Evolutionary conservation across 768 basidiomycete species (phyloP).

Genomic region (Lactarius psammicola): DNA sequence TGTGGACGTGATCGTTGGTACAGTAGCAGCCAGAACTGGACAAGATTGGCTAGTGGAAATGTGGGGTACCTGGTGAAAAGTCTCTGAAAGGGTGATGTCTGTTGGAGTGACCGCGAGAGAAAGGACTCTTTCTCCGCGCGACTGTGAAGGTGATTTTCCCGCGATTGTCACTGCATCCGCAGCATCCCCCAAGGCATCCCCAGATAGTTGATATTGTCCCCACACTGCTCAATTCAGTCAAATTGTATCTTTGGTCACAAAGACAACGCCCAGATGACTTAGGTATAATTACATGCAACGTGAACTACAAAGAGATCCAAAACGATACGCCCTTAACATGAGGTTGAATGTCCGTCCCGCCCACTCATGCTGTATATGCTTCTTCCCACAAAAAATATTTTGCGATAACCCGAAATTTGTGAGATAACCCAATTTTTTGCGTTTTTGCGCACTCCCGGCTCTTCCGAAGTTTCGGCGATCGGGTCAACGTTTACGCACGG

Average conservation of each 20-base stretch:
- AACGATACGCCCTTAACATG: not conserved
- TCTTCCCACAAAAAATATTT: too few species aligned
- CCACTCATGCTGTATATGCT: too few species aligned
- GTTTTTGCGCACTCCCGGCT: too few species aligned
- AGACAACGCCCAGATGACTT: not conserved
- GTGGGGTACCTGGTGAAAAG: not conserved
- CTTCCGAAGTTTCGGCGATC: not conserved
- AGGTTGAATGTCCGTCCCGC: too few species aligned
- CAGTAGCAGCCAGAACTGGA: not conserved
- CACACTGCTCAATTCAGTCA: not conserved
- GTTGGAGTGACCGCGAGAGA: not conserved
- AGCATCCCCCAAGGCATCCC: not conserved
- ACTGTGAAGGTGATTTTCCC: not conserved
- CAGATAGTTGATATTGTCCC: not conserved
- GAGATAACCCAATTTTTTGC: too few species aligned
- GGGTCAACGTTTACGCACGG: constrained; percentile 38
- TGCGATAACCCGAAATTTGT: not conserved
- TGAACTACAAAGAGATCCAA: not conserved
- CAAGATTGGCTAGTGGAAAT: not conserved
- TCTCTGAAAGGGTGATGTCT: not conserved
- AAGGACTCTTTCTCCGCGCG: not conserved
- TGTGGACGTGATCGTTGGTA: not conserved
- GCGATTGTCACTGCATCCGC: not conserved
- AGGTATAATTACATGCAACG: not conserved
- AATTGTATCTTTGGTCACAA: not conserved